Evolutionary conservation across 805 yeast species (phyloP), one percentile per base, ranked within the genome.

Genomic region (Kuraishia floccosa): DNA sequence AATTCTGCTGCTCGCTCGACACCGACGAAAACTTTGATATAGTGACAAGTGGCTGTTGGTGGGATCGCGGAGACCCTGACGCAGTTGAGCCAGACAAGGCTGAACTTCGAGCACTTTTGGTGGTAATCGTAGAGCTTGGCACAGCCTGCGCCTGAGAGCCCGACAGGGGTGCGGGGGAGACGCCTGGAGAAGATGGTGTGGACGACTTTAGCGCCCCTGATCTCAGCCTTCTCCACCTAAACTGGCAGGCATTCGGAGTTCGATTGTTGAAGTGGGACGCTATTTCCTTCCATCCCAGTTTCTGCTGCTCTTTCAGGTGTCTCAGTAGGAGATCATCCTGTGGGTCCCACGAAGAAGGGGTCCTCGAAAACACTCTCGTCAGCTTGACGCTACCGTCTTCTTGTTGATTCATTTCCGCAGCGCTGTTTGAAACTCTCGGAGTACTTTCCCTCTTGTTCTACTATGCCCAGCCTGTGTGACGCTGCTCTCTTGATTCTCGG

Each of bases 221-320:
- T 42, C 60, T 69, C 28, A 76, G 56, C 38, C 94, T 56, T 49
- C 94, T 68, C 94, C 94, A 84, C 42, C 94, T 68, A 48, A 82
- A 82, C 56, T 82, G 93, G 44, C 94, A 82, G 2, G 93, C 93
- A 49, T 82, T 84, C 21, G 94, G 89, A 2, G 94, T 84, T 46
- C 94, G 60, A 46, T 78, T 76, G 19, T 68, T 61, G 51, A 84
- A 84, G 47, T 80, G 81, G 24, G 76, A 65, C 1, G 91, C 76
- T 26, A 84, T 83, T 39, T 84, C 93, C 51, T 84, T 77, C 94
- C 94, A 84, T 1, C 94, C 94, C 39, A 84, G 63, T 48, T 80
- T 80, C 49, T 76, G 82, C 32, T 71, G 72, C 49, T 84, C 94
- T 52, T 84, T 84, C 43, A 84, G 61, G 39, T 77, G 83, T 27